Evolutionary conservation across 2,329 filamentous ascomycete genomes (phyloP), one percentile per base, ranked within the genome.

Genomic region (Clonostachys rhizophaga): DNA sequence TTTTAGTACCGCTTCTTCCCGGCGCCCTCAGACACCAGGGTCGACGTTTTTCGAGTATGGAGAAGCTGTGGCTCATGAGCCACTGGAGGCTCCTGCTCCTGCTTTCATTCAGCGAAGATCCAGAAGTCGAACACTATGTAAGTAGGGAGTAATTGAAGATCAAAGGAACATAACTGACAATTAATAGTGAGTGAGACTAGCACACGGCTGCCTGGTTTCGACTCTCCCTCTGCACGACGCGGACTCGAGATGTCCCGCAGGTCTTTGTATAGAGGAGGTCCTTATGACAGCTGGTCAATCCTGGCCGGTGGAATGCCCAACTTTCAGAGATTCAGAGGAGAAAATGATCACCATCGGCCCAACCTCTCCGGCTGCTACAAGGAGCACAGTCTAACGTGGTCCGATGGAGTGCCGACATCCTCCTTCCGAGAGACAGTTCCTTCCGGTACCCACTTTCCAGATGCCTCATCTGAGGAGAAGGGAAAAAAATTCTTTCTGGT

Each of bases 401-500:
- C 24, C 9, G 24, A 30, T 39, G 14, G 36, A n/a, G 36, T 18
- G 36, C 36, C 36, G 36, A 39, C 36, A n/a, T n/a, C 36, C 36
- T n/a, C 10, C 14, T 39, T 18, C 14, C 36, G 14, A n/a, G 17
- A 7, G 36, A 30, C 24, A n/a, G 36, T 8, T 18, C 36, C 36
- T n/a, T n/a, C 36, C 7, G 14, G 4, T 3, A n/a, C 36, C 10
- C 36, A 39, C 36, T 18, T 18, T 2, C 36, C 12, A 39, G 36
- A 39, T n/a, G 8, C 3, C 12, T n/a, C 36, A 39, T 8, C 36
- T 5, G 55, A 51, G 14, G 55, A 51, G 14, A 61, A 60, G 12
- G 67, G 68, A 16, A 57, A 54, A 4, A 47, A 49, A 1, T 67
- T 70, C 45, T 78, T 76, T 52, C 53, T 60, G 9, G 40, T 57